These are phyloP conservation scores for Gynostemma pentaphyllum DNA, from an alignment of 306 rosid species.

Conservation along the genomic window DNA sequence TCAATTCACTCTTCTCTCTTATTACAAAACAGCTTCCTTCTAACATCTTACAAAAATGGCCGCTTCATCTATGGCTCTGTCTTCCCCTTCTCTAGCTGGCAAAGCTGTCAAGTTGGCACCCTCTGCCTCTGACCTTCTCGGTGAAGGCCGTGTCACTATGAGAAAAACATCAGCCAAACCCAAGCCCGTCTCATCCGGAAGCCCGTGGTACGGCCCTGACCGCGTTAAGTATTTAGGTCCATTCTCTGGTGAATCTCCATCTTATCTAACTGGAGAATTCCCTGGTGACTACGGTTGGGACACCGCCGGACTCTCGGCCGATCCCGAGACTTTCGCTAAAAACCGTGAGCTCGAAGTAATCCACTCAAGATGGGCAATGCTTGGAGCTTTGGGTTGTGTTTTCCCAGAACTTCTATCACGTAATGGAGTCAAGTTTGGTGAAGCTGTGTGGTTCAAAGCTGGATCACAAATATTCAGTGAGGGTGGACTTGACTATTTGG, in stretches of 20 bases:
- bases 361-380: slow-evolving; percentile 25
- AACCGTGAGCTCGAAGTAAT: slow-evolving; percentile 27
- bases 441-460: slow-evolving; percentile 32
- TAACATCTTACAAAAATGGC: slow-evolving; percentile 18
- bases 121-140: slow-evolving; percentile 13
- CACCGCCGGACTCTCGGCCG: slow-evolving; percentile 25
- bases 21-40: not conserved
- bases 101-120: slow-evolving; percentile 18
- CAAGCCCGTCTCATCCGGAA: slow-evolving; percentile 12
- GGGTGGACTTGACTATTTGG: slow-evolving; percentile 29
- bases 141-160: slow-evolving; percentile 20
- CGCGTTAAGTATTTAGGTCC: slow-evolving; percentile 32
- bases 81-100: slow-evolving; percentile 24
- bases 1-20: not conserved
- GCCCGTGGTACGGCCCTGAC: slow-evolving; percentile 28
- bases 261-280: slow-evolving; percentile 23
- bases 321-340: slow-evolving; percentile 25
- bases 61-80: slow-evolving; percentile 23
- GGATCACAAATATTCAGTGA: slow-evolving; percentile 29
- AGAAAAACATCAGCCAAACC: slow-evolving; percentile 10
- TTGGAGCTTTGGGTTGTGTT: slow-evolving; percentile 22
- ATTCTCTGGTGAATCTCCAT: slow-evolving; percentile 24
- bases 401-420: slow-evolving; percentile 26
- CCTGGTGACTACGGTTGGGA: slow-evolving; percentile 35
- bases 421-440: slow-evolving; percentile 28